Base-by-base conservation (phyloP, 805 yeast species). In the Candida yuanshanica region DNA sequence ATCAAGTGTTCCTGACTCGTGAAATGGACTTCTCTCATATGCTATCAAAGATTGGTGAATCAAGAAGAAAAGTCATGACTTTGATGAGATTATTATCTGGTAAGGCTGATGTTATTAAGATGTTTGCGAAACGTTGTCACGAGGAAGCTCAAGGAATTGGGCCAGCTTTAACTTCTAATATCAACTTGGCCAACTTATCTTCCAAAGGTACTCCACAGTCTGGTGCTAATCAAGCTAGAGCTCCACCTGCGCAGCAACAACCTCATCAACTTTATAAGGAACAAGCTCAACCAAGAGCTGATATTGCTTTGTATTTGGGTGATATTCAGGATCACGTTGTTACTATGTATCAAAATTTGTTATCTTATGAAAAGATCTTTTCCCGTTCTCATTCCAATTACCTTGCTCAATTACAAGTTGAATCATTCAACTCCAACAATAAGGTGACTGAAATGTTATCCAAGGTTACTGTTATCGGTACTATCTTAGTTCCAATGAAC, bases 261-360 rank as follows among this genome's bases (percentile, higher is more conserved):
- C 36, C 37, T 35, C 34, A 38, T 23, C 24, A 39, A 35, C 35
- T 31, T 14, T 44, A 24, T 13, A 49, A 59, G 21, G 40, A 46
- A 5, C 58, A 60, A 14, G 69, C 74, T 1, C 77, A 80, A 52
- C 96, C 96, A 38, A 74, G 95, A 55, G 91, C 84, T 21, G 97
- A 91, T 55, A 90, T 90, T 64, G 95, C 93, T 4, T 81, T 93
- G 82, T 93, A 91, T 60, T 65, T 93, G 44, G 96, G 97, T 14
- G 99, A 93, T 68, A 93, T 93, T 52, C 99, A 93, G 64, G 99
- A 93, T 65, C 99, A 93, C 65, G 81, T 91, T 55, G 81, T 90
- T 44, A 91, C 98, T 14, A 91, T 91, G 97, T 84, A 79, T 63
- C 96, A 89, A 65, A 90, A 88, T 56, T 72, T 91, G 58, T 64